Evolutionary conservation across 345 rosid species (phyloP).

Genomic region (Heritiera littoralis): DNA sequence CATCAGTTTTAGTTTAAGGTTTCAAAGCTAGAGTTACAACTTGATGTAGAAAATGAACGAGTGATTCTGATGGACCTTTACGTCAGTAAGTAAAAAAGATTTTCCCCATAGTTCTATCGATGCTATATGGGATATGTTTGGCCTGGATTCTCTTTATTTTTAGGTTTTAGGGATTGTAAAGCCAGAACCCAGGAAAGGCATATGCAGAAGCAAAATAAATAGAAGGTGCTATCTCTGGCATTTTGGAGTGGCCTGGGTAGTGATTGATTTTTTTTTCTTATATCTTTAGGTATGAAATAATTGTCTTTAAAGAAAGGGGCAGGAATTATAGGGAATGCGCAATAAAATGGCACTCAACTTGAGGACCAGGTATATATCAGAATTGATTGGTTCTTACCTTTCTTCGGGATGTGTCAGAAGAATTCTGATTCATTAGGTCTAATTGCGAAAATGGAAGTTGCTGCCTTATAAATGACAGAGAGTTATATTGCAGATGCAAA

Average conservation of each 20-base stretch:
- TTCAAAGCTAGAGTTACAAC: not conserved
- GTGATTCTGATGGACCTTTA: not conserved
- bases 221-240: conserved; percentile 7
- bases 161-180: not conserved
- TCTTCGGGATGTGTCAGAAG: not conserved
- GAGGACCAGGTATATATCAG: conserved; percentile 1
- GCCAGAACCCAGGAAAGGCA: conserved; percentile 14
- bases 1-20: not conserved
- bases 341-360: not conserved
- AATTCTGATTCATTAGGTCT: not conserved
- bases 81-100: not conserved
- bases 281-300: conserved; percentile 18
- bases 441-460: conserved; percentile 1
- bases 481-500: not conserved
- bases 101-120: not conserved
- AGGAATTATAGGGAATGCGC: conserved; percentile 1
- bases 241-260: conserved; percentile 15
- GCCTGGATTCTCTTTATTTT: not conserved
- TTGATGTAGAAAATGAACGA: not conserved
- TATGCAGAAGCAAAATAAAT: not conserved
- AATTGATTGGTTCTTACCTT: conserved; percentile 8
- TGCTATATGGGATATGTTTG: not conserved
- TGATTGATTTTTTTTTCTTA: conserved; percentile 6
- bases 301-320: conserved; percentile 12
- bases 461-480: not conserved